These are phyloP conservation scores for Candida qinlingensis DNA, from an alignment of 805 yeast species.

Conservation along the genomic window DNA sequence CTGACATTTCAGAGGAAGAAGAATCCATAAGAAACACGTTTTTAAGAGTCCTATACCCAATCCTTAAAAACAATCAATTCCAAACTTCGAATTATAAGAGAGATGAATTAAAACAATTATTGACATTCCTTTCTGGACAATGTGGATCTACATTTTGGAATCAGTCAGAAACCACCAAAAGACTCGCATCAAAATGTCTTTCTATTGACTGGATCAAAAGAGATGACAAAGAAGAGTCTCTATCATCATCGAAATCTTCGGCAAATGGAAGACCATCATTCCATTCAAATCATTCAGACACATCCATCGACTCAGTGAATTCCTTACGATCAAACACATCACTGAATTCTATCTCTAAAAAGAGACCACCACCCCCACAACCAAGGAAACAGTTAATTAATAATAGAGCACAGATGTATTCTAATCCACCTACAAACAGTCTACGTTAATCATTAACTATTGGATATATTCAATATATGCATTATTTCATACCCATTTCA, in stretches of 20 bases:
- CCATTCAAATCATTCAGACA: slow-evolving; percentile 9
- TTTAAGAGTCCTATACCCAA: slow-evolving; percentile 66
- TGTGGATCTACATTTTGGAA: slow-evolving; percentile 29
- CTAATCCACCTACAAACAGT: slow-evolving; percentile 3
- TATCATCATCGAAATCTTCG: slow-evolving; percentile 3
- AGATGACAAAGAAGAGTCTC: not conserved
- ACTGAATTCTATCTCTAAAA: slow-evolving; percentile 28
- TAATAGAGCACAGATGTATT: slow-evolving; percentile 4
- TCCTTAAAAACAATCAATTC: slow-evolving; percentile 62
- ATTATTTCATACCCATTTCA: too few relatives aligned
- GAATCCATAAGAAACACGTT: slow-evolving; percentile 62
- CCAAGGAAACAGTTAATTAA: slow-evolving; percentile 25
- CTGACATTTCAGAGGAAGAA: slow-evolving; percentile 57
- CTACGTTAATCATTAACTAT: not conserved
- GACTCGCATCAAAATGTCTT: slow-evolving; percentile 32
- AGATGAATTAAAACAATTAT: slow-evolving; percentile 44
- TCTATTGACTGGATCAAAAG: slow-evolving; percentile 27
- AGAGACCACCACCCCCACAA: slow-evolving; percentile 21
- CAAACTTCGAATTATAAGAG: slow-evolving; percentile 51
- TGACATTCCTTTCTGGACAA: slow-evolving; percentile 40
- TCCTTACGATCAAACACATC: slow-evolving; percentile 27
- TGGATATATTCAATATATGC: not conserved
- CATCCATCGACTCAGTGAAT: slow-evolving; percentile 25
- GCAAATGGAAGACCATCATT: slow-evolving; percentile 8
- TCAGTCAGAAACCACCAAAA: slow-evolving; percentile 33